A percentile compares a stretch with the other conserved stretches of the same genome.
Conservation (phyloP, 257 asterid species). For the Parsonsia alboflavescens region DNA sequence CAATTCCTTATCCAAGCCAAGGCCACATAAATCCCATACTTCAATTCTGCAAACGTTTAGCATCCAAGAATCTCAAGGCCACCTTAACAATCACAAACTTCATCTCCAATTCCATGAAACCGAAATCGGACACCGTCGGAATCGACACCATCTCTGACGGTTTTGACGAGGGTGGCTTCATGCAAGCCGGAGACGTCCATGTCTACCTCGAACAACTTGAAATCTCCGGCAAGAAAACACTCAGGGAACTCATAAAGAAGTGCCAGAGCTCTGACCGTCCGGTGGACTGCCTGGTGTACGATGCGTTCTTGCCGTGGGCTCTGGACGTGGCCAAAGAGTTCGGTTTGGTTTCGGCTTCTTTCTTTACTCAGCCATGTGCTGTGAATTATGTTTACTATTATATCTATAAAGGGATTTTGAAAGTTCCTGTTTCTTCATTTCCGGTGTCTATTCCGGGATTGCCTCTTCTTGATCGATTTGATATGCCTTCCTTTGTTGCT, state of each 20-base stretch:
- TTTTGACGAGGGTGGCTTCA: conserved; percentile 53
- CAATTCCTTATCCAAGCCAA: conserved; percentile 74
- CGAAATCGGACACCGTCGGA: conserved; percentile 27
- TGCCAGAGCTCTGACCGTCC: conserved; percentile 23
- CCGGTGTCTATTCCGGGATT: conserved; percentile 59
- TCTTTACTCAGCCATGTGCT: conserved; percentile 71
- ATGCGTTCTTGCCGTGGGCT: conserved; percentile 71
- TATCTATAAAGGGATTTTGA: conserved; percentile 41
- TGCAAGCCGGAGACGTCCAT: conserved; percentile 29
- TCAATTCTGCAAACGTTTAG: conserved; percentile 66
- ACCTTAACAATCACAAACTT: conserved; percentile 59
- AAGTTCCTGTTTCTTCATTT: conserved; percentile 38
- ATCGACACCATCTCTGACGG: conserved; percentile 69
- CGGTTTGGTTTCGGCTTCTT: conserved; percentile 39
- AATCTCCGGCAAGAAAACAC: conserved; percentile 36
- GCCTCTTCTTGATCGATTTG: conserved; percentile 47
- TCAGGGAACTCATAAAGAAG: conserved; percentile 34
- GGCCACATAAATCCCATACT: conserved; percentile 85
- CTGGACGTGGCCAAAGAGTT: conserved; percentile 45
- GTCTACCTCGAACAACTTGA: conserved; percentile 37
- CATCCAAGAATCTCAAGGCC: conserved; percentile 43
- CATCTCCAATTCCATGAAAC: conserved; percentile 39
- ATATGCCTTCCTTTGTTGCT: conserved; percentile 62
- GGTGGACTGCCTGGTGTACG: conserved; percentile 57
- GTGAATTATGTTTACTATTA: conserved; percentile 56